Base-by-base conservation (phyloP, 2,329 filamentous ascomycete species). In the Colletotrichum musicola region DNA sequence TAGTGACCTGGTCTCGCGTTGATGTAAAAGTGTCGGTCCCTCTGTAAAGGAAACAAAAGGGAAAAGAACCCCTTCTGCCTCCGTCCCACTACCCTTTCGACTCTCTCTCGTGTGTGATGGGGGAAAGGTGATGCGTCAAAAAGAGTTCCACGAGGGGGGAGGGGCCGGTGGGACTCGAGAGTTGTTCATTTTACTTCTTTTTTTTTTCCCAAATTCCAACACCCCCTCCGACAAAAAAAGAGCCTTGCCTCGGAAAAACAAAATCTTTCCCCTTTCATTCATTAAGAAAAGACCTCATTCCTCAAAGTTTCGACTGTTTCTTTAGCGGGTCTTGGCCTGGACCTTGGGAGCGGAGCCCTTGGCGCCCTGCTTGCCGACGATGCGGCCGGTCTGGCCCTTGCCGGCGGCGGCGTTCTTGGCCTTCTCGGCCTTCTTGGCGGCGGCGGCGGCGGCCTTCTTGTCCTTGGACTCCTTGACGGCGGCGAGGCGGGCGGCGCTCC, bases 401-500 rank as follows among this genome's bases (percentile, higher is more conserved):
- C 91, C 85, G 75, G 91, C 89, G 76, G 92, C 89, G 74, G 95
- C 95, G 80, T 78, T 88, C 93, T 98, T 98, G 79, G 96, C 96
- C 94, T 99, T 99, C 87, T 98, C 95, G 70, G 93, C 93, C 93
- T 98, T 99, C 94, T 98, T 99, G 84, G 90, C 91, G 82, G 90
- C 93, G 85, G 93, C 91, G 72, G 90, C 89, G 73, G 90, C 94
- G 75, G 91, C 87, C 89, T 97, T 97, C 94, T 98, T 98, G 84
- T 97, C 95, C 93, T 99, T 99, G 87, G 91, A 93, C 83, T 97
- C 94, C 89, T 95, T 95, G 88, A 98, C 95, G 83, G 96, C 95
- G 77, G 91, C 88, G 76, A 89, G 87, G 81, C 96, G 95, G 81
- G 94, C 95, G 79, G 96, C 96, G 79, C 90, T 89, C 83, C 96